phyloP scores from a whole-genome alignment of 2,329 filamentous ascomycete genomes.

The Pestalotiopsis sp. region DNA sequence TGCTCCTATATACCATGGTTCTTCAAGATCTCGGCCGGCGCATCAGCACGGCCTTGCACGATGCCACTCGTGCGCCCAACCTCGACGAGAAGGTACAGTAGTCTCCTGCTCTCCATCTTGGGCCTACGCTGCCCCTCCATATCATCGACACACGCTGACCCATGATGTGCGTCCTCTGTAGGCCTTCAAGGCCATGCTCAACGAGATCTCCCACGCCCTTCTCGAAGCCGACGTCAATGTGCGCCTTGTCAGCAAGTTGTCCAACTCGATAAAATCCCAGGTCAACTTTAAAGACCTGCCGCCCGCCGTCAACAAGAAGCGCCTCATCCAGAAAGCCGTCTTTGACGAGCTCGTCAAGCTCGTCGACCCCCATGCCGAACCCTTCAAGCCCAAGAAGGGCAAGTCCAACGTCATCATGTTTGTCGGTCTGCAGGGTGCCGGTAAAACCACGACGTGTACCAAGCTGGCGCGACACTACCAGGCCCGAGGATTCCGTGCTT shows the following conservation, averaged over 20 bases:
- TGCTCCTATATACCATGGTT: slow-evolving; percentile 68
- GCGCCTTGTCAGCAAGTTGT: slow-evolving; percentile 84
- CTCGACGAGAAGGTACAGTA: slow-evolving; percentile 86
- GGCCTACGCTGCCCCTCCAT: slow-evolving; percentile 9
- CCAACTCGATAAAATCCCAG: slow-evolving; percentile 85
- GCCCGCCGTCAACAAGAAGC: slow-evolving; percentile 95
- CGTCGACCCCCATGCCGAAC: slow-evolving; percentile 92
- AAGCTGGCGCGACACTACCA: slow-evolving; percentile 96
- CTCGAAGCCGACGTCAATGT: slow-evolving; percentile 98
- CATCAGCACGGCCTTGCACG: slow-evolving; percentile 94
- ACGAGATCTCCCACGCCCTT: slow-evolving; percentile 94
- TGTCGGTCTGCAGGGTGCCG: slow-evolving; percentile 94
- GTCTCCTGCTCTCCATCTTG: slow-evolving; percentile 15
- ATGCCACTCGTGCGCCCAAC: slow-evolving; percentile 88
- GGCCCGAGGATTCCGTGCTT: slow-evolving; percentile 87
- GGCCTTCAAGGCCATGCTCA: slow-evolving; percentile 98
- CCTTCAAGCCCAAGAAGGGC: slow-evolving; percentile 96
- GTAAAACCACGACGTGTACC: slow-evolving; percentile 98
- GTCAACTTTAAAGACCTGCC: slow-evolving; percentile 97
- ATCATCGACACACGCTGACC: not conserved
- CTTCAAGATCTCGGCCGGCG: slow-evolving; percentile 98
- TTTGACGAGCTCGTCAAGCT: slow-evolving; percentile 96
- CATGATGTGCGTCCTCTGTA: slow-evolving; percentile 45
- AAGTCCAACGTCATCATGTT: slow-evolving; percentile 99
- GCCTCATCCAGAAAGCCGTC: slow-evolving; percentile 95